Evolutionary conservation across 2,329 filamentous ascomycete genomes (phyloP).

Genomic region (Ascochyta pisi): DNA sequence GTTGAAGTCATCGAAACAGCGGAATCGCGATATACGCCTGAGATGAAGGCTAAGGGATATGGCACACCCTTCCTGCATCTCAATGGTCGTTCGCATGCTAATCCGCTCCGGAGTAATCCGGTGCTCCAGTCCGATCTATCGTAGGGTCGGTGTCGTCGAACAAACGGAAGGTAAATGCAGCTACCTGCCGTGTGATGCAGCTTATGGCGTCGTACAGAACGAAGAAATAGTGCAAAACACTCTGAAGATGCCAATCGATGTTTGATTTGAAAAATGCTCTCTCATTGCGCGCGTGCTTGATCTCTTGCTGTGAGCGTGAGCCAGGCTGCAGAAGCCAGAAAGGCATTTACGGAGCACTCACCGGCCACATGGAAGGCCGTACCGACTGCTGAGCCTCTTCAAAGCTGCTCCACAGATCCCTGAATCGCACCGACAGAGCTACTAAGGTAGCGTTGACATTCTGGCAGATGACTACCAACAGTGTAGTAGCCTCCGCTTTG

Average conservation of each 20-base stretch:
- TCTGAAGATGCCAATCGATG: neutral
- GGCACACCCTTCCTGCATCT: conserved; percentile 22
- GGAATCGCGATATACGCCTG: conserved; percentile 16
- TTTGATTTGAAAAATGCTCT: neutral
- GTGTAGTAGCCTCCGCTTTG: neutral
- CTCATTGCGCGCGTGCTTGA: neutral
- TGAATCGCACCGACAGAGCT: neutral
- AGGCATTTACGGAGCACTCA: neutral
- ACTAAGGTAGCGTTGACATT: neutral
- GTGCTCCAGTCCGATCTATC: neutral
- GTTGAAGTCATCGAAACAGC: neutral
- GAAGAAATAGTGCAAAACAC: neutral
- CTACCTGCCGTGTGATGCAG: neutral
- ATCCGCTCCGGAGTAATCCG: conserved; percentile 32
- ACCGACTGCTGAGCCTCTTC: neutral
- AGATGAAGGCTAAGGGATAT: conserved; percentile 29
- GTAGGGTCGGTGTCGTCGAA: neutral
- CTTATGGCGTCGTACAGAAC: too few relatives aligned
- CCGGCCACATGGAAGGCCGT: neutral
- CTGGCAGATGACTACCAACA: neutral
- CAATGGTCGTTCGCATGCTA: conserved; percentile 19
- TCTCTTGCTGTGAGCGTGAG: neutral
- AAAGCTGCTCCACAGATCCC: neutral
- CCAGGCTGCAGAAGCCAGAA: too few relatives aligned
- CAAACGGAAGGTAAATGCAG: neutral